Percentiles rank a stretch among this genome's conserved stretches.
phyloP scores from a whole-genome alignment of 1,139 yeast genomes.

The Meyerozyma guilliermondii region DNA sequence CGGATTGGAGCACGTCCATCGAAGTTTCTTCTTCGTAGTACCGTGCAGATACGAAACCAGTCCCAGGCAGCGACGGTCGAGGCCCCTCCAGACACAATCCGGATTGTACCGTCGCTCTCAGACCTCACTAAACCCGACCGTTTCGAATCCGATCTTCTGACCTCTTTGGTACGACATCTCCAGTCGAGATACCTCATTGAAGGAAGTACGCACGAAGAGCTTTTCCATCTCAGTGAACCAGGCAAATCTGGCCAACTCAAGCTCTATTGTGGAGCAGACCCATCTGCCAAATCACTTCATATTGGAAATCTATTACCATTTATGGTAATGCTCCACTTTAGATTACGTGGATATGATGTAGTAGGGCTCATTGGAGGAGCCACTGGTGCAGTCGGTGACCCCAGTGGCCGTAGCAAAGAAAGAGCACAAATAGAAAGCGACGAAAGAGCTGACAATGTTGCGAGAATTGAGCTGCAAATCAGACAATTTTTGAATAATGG shows the following conservation, averaged over 20 bases:
- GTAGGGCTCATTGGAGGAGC: slow-evolving; percentile 95
- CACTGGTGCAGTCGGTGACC: slow-evolving; percentile 95
- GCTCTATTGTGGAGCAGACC: slow-evolving; percentile 94
- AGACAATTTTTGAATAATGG: slow-evolving; percentile 57
- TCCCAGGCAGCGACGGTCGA: neutral
- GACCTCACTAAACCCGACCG: slow-evolving; percentile 21
- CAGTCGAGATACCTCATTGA: slow-evolving; percentile 45
- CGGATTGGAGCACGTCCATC: neutral
- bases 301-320: slow-evolving; percentile 86
- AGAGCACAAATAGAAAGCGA: slow-evolving; percentile 51
- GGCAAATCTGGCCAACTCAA: slow-evolving; percentile 38
- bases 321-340: slow-evolving; percentile 79
- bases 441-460: slow-evolving; percentile 55
- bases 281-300: slow-evolving; percentile 86
- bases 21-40: neutral
- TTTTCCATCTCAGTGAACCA: slow-evolving; percentile 33
- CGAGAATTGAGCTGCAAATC: slow-evolving; percentile 59
- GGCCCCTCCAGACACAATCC: slow-evolving; percentile 20
- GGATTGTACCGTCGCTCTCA: slow-evolving; percentile 34
- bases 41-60: neutral
- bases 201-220: slow-evolving; percentile 42
- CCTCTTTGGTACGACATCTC: slow-evolving; percentile 42
- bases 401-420: slow-evolving; percentile 84
- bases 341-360: slow-evolving; percentile 76
- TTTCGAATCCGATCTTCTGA: slow-evolving; percentile 25